Conservation (phyloP, 73 alveolate species). For the Symbiodinium natans region DNA sequence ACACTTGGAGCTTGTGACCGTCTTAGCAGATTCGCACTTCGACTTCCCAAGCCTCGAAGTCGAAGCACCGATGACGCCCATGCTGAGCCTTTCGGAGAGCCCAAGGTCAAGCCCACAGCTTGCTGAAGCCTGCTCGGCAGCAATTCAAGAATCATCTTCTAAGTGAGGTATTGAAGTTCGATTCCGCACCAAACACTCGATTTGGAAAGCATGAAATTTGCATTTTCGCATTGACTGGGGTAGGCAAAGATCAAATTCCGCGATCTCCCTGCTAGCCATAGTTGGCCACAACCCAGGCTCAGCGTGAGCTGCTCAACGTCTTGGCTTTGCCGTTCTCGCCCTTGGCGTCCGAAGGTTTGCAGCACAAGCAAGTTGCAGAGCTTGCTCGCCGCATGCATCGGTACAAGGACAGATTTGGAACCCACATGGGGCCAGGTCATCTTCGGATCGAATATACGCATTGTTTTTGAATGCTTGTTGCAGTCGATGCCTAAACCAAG, state of each 20-base stretch:
- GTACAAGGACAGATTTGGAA: not conserved
- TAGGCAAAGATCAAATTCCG: too few relatives aligned
- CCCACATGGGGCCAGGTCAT: not conserved
- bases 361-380: conserved; percentile 28
- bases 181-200: too few relatives aligned
- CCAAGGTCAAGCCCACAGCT: not conserved
- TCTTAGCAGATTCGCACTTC: conserved; percentile 55
- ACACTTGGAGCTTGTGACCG: conserved; percentile 58
- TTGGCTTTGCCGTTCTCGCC: conserved; percentile 87
- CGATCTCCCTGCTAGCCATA: too few relatives aligned
- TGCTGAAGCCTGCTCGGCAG: not conserved
- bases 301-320: conserved; percentile 29
- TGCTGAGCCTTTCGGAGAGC: not conserved
- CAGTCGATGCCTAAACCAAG: too few relatives aligned
- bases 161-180: too few relatives aligned
- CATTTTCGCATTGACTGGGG: not conserved
- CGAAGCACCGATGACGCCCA: too few relatives aligned
- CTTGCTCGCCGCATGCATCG: not conserved
- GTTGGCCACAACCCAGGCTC: not conserved
- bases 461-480: too few relatives aligned
- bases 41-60: conserved; percentile 14
- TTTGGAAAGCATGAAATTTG: too few relatives aligned
- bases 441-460: too few relatives aligned
- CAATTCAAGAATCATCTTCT: too few relatives aligned
- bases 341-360: conserved; percentile 65